phyloP scores from a whole-genome alignment of 345 rosid genomes.

The Corchorus olitorius region DNA sequence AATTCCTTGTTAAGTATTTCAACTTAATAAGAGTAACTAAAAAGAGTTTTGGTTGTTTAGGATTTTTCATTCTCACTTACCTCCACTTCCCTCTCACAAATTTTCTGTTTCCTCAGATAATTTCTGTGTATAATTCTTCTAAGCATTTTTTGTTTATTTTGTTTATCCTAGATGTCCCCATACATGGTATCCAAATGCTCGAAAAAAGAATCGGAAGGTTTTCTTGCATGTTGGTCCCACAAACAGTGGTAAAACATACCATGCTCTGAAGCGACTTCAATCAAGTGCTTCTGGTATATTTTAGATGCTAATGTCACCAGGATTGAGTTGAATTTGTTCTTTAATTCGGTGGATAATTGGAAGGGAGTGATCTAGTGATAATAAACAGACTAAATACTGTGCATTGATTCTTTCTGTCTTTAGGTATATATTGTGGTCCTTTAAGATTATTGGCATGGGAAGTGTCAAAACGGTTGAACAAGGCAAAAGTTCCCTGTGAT shows the following conservation, averaged over 20 bases:
- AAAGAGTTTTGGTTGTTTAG: background rate
- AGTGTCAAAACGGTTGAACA: conserved; percentile 84
- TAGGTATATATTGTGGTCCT: conserved; percentile 96
- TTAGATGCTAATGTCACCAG: conserved; percentile 11
- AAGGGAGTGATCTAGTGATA: background rate
- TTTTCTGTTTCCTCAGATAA: too few species aligned
- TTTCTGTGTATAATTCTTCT: conserved; percentile 2
- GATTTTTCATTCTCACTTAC: background rate
- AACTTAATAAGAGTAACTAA: background rate
- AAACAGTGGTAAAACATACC: conserved; percentile 90
- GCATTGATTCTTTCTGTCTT: conserved; percentile 23
- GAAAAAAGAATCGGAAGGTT: conserved; percentile 78
- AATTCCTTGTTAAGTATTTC: background rate
- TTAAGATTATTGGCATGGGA: conserved; percentile 96
- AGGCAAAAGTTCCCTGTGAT: conserved; percentile 84
- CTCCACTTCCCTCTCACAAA: background rate
- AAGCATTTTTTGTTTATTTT: background rate
- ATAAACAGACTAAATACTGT: background rate
- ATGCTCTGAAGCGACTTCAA: conserved; percentile 74
- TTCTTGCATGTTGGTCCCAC: conserved; percentile 92
- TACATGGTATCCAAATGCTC: conserved; percentile 83
- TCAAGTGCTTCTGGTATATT: conserved; percentile 74
- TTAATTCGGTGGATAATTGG: background rate
- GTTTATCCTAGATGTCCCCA: conserved; percentile 67
- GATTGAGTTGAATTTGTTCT: background rate